A percentile compares a stretch with the other conserved stretches of the same genome.
Evolutionary conservation across 768 basidiomycete genomes (phyloP).

Genomic region (Collybia nuda): DNA sequence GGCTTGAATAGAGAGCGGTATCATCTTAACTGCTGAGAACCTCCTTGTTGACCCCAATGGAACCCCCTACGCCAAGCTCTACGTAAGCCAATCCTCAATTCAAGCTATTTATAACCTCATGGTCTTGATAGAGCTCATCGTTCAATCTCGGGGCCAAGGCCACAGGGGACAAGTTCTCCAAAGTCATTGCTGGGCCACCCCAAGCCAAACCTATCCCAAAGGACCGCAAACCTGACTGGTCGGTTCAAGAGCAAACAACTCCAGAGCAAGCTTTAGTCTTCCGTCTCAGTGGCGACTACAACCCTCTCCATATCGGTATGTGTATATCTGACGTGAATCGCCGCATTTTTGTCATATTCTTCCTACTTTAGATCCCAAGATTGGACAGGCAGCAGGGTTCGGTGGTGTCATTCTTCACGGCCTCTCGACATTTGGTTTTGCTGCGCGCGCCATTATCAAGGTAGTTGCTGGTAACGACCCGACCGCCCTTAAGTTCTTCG

Average conservation of each 20-base stretch:
- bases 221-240: slow-evolving; percentile 60
- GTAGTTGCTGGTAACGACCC: slow-evolving; percentile 62
- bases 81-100: slow-evolving; percentile 34
- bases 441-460: slow-evolving; percentile 71
- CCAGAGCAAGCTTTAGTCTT: slow-evolving; percentile 69
- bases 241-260: slow-evolving; percentile 59
- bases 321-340: background rate
- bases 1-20: slow-evolving; percentile 59
- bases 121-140: slow-evolving; percentile 46
- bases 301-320: slow-evolving; percentile 73
- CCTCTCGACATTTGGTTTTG: slow-evolving; percentile 79
- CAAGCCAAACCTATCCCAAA: slow-evolving; percentile 61
- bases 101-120: background rate
- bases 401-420: slow-evolving; percentile 87
- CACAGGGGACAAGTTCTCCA: slow-evolving; percentile 60
- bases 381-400: slow-evolving; percentile 75
- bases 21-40: slow-evolving; percentile 67
- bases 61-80: slow-evolving; percentile 59
- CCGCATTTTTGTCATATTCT: background rate
- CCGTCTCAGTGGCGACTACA: slow-evolving; percentile 78
- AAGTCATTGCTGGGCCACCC: slow-evolving; percentile 59
- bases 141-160: slow-evolving; percentile 72
- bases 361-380: slow-evolving; percentile 55
- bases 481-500: slow-evolving; percentile 62
- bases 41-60: slow-evolving; percentile 63